These are phyloP conservation scores for Pneumocystis carinii DNA, from an alignment of 1,139 yeast species.

Conservation along the genomic window DNA sequence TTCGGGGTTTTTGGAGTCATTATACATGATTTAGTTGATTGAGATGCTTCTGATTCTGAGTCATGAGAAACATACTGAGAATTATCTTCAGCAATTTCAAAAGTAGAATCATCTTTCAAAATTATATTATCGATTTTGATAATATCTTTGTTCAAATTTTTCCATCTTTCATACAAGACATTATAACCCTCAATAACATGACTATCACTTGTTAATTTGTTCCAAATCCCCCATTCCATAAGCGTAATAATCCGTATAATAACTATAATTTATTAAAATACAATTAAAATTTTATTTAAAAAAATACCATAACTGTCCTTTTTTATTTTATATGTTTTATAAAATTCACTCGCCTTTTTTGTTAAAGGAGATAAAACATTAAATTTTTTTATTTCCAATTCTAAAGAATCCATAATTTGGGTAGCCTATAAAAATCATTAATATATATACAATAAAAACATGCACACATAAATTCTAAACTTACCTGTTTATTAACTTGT, in stretches of 20 bases:
- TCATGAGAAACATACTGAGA: neutral
- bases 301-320: neutral
- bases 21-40: neutral
- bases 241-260: neutral
- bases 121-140: neutral
- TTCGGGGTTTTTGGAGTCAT: neutral
- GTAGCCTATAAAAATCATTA: neutral
- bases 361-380: neutral
- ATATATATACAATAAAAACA: conserved; percentile 2
- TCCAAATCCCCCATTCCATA: neutral
- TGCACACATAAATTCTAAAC: neutral
- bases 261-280: neutral
- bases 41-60: neutral
- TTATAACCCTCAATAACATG: neutral
- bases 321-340: conserved; percentile 1
- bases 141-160: neutral
- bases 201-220: neutral
- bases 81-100: neutral
- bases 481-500: conserved; percentile 8
- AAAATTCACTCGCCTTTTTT: neutral
- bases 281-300: neutral
- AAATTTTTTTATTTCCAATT: neutral
- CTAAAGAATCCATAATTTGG: conserved; percentile 1
- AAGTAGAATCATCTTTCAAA: neutral
- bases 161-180: neutral